phyloP scores from a whole-genome alignment of 2,329 filamentous ascomycete genomes.

The Nothomitra cinnamomea region DNA sequence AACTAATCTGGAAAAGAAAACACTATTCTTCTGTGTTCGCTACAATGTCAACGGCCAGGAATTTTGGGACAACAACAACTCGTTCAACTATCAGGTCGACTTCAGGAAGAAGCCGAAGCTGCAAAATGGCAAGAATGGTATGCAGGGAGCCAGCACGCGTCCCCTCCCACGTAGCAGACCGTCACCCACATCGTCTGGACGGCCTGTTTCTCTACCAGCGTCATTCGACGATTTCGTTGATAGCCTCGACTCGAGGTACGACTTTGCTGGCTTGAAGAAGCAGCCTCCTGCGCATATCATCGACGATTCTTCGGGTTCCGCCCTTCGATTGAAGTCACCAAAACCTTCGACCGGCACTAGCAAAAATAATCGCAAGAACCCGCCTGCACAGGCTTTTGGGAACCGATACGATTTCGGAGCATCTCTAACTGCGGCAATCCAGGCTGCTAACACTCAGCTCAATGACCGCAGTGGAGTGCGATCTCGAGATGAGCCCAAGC shows the following conservation, averaged over 20 bases:
- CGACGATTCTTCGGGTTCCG: conserved; percentile 40
- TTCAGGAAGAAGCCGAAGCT: conserved; percentile 65
- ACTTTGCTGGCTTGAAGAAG: conserved; percentile 28
- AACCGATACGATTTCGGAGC: conserved; percentile 92
- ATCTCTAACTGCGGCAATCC: conserved; percentile 72
- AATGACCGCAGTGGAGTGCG: conserved; percentile 35
- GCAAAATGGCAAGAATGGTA: conserved; percentile 12
- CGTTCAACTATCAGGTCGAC: conserved; percentile 82
- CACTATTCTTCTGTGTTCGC: conserved; percentile 77
- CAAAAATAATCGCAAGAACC: conserved; percentile 30
- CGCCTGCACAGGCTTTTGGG: conserved; percentile 57
- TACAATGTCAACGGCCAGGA: conserved; percentile 74
- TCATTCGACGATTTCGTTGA: conserved; percentile 55
- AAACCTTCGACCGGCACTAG: conserved; percentile 47
- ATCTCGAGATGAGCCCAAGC: conserved; percentile 11
- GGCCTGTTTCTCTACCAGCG: conserved; percentile 32
- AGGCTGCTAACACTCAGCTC: conserved; percentile 49
- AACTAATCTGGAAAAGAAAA: conserved; percentile 82
- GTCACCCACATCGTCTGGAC: conserved; percentile 29
- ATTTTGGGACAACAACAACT: conserved; percentile 87
- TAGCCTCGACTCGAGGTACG: conserved; percentile 31
- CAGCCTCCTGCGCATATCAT: conserved; percentile 45
- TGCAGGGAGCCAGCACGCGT: conserved; percentile 29
- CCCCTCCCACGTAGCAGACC: conserved; percentile 28
- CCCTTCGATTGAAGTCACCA: conserved; percentile 53